Evolutionary conservation across 345 rosid species (phyloP), one percentile per base, ranked within the genome.

Genomic region (Lumnitzera racemosa): DNA sequence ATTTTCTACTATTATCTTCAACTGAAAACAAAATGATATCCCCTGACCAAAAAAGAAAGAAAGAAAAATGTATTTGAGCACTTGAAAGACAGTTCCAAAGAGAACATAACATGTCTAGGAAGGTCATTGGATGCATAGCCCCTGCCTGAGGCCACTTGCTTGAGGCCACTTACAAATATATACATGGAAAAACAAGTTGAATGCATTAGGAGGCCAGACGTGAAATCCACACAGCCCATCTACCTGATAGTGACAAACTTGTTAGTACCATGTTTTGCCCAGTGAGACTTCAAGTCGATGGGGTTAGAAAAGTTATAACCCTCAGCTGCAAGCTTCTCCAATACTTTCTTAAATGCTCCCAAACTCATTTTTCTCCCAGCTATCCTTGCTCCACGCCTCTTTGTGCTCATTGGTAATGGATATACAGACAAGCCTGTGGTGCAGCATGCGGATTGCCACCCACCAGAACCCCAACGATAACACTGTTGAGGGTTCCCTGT

Each of bases 251-350:
- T 74, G 66, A 74, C 74, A 51, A 70, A 74, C 69, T 70, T 70
- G 61, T 70, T 74, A 6, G 78, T 74, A 53, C 78, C 74, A 48
- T 74, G 78, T 61, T 63, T 74, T 4, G 78, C 78, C 74, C 78
- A 74, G 61, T 74, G 64, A 51, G 61, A 36, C 68, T 51, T 74
- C 43, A 74, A 53, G 58, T 74, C 78, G 29, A 74, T 63, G 11
- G 78, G 74, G 55, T 58, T 66, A 59, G 66, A 12, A 11, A 74
- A 67, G 52, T 74, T 66, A 49, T 74, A 67, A 52, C 74, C 78
- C 51, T 74, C 75, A 4, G 66, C 72, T 2, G 74, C 72, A 12
- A 70, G 78, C 63, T 70, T 70, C 65, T 66, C 74, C 58, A 70
- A 41, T 24, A 70, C 69, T 52, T 74, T 74, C 69, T 62, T 70